These are phyloP conservation scores for Erythrophleum fordii DNA, from an alignment of 306 rosid species.

Conservation along the genomic window DNA sequence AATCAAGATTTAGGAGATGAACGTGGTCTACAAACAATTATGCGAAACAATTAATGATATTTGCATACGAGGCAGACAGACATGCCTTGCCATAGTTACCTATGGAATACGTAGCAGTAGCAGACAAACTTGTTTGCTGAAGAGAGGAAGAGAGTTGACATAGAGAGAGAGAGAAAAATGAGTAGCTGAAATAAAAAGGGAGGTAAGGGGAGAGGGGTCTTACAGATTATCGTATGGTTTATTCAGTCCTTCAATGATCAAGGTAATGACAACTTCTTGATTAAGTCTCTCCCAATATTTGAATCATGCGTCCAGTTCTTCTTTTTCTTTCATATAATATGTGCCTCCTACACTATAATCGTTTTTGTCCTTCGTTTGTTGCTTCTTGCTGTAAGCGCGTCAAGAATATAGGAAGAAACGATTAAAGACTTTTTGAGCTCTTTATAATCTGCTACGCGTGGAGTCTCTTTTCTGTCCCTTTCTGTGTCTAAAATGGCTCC, in stretches of 20 bases:
- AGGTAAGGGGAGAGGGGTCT: not conserved
- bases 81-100: conserved; percentile 29
- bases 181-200: no score
- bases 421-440: not conserved
- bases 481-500: conserved; percentile 14
- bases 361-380: no score
- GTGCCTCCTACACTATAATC: no score
- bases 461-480: not conserved
- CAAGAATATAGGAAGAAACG: not conserved
- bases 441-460: not conserved
- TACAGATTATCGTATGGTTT: not conserved
- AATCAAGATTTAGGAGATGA: not conserved
- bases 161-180: no score
- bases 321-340: not conserved
- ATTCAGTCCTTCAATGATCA: conserved; percentile 38
- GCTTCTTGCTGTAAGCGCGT: not conserved
- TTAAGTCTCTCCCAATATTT: conserved; percentile 7
- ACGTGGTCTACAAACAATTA: not conserved
- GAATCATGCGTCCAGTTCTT: not conserved
- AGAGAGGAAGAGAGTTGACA: not conserved
- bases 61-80: conserved; percentile 13
- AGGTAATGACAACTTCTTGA: conserved; percentile 31
- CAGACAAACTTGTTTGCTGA: not conserved
- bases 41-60: not conserved
- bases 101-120: conserved; percentile 1